These are phyloP conservation scores for Schoenoplectus tabernaemontani DNA, from an alignment of 202 grass and related monocot genomes.

Conservation along the genomic window DNA sequence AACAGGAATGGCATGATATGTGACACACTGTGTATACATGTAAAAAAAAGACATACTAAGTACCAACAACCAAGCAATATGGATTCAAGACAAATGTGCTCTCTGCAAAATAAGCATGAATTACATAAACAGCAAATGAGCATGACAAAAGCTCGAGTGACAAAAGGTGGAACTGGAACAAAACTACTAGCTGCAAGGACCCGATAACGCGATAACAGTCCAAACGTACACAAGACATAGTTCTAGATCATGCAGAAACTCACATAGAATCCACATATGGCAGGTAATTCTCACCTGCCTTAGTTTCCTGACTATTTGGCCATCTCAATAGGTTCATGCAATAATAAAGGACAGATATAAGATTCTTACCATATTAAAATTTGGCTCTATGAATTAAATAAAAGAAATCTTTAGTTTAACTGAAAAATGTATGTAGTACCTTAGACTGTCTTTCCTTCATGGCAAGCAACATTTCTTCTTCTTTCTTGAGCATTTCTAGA, in stretches of 20 bases:
- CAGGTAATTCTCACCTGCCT: neutral
- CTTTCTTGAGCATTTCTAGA: conserved; percentile 85
- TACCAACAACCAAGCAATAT: neutral
- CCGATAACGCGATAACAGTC: neutral
- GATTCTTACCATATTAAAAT: neutral
- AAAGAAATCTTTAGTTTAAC: neutral
- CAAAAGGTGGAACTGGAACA: neutral
- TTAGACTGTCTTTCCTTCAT: conserved; percentile 71
- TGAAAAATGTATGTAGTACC: conserved; percentile 28
- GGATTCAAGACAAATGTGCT: neutral
- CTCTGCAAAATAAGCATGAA: neutral
- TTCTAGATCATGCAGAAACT: neutral
- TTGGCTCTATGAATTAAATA: neutral
- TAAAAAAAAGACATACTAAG: too few relatives aligned
- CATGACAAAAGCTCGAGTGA: neutral
- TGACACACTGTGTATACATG: neutral
- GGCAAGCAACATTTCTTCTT: conserved; percentile 79
- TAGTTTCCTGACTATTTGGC: neutral
- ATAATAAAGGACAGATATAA: neutral
- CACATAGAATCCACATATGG: neutral
- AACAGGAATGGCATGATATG: neutral
- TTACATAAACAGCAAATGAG: neutral
- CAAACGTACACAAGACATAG: neutral
- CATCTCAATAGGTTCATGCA: neutral
- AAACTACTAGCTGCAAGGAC: neutral